Evolutionary conservation across 1,284 basidiomycete genomes (phyloP).

Genomic region (Trichosporon sp.): DNA sequence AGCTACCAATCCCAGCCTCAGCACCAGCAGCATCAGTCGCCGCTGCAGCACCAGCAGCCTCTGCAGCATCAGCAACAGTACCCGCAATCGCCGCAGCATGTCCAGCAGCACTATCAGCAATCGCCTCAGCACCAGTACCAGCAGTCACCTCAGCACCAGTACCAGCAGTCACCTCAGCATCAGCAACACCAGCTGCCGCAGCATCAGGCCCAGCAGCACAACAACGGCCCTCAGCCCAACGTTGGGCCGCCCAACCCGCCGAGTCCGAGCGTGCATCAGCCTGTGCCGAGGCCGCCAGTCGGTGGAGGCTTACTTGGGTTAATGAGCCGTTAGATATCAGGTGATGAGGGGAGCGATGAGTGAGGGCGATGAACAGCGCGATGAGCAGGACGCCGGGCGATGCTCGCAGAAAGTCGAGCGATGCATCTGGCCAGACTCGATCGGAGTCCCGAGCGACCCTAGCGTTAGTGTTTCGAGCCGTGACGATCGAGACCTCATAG

Average conservation of each 20-base stretch:
- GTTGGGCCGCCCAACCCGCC: not conserved
- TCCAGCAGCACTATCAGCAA: not conserved
- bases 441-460: no score
- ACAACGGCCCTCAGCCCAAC: not conserved
- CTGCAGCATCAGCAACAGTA: not conserved
- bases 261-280: constrained; percentile 18
- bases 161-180: not conserved
- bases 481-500: no score
- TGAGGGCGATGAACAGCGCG: not conserved
- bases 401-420: no score
- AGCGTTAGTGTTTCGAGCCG: no score
- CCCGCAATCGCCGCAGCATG: no score
- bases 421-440: no score
- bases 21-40: not conserved
- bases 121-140: not conserved
- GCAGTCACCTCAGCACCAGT: not conserved
- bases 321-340: constrained; percentile 2
- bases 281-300: constrained; percentile 20
- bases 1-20: no score
- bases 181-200: not conserved
- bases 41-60: not conserved
- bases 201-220: not conserved
- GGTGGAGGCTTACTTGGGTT: constrained; percentile 16
- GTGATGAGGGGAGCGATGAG: not conserved
- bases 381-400: no score